These are phyloP conservation scores for Chlorokybus atmophyticus DNA, from an alignment of 139 green algal genomes.

Conservation along the genomic window DNA sequence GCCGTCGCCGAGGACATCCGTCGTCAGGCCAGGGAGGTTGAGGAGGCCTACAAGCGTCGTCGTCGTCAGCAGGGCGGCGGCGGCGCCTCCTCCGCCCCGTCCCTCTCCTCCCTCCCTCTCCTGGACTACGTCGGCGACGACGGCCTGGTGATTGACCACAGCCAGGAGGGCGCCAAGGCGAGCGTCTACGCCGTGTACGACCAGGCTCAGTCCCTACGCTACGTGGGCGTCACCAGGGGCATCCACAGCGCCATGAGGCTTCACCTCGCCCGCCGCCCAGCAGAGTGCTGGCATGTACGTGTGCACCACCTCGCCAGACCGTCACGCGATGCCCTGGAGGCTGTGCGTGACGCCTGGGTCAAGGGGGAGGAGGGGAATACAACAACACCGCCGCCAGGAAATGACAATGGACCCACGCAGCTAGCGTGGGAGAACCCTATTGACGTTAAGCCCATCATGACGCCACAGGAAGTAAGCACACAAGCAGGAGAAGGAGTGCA, in stretches of 20 bases:
- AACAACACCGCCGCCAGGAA: constrained; percentile 9
- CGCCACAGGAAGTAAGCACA: constrained; percentile 6
- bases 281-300: constrained; percentile 15
- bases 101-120: constrained; percentile 8
- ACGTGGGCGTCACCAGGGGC: constrained; percentile 23
- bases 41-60: not conserved
- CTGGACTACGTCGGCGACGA: constrained; percentile 22
- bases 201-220: constrained; percentile 19
- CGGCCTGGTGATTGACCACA: constrained; percentile 14
- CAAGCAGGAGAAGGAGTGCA: too few species aligned
- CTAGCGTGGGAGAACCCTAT: constrained; percentile 29
- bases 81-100: not conserved
- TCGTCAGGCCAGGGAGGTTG: not conserved
- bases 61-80: not conserved
- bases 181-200: constrained; percentile 27
- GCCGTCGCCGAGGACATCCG: not conserved
- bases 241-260: constrained; percentile 22
- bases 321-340: constrained; percentile 11
- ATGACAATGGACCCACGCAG: constrained; percentile 16
- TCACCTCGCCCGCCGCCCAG: constrained; percentile 20
- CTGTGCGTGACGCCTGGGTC: constrained; percentile 19
- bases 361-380: constrained; percentile 3
- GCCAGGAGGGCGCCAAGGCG: constrained; percentile 20
- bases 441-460: constrained; percentile 30
- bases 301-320: constrained; percentile 20